phyloP scores from a whole-genome alignment of 2,329 filamentous ascomycete genomes.

The Botrytis tulipae region DNA sequence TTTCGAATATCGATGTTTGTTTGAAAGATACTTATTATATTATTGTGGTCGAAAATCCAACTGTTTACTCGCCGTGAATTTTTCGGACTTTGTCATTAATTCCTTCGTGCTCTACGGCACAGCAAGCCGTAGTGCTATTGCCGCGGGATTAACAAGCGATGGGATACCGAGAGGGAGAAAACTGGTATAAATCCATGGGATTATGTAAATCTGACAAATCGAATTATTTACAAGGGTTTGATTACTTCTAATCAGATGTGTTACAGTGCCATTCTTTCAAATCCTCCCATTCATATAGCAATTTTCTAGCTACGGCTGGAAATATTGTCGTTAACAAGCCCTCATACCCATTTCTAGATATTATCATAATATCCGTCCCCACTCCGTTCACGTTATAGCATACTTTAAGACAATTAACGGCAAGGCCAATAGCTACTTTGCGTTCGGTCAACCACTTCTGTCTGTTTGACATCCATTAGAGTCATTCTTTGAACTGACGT shows the following conservation, averaged over 20 bases:
- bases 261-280: too few relatives aligned
- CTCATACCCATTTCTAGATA: neutral
- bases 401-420: neutral
- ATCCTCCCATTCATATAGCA: neutral
- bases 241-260: neutral
- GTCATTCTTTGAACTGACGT: neutral
- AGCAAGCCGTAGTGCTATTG: neutral
- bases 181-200: neutral
- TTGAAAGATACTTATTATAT: neutral
- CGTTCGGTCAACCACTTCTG: neutral
- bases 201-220: neutral
- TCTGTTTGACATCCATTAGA: neutral
- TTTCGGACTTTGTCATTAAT: neutral
- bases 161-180: neutral
- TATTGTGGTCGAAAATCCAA: fast-evolving
- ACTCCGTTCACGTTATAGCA: neutral
- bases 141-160: neutral
- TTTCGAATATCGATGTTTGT: neutral
- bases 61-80: neutral
- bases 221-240: too few relatives aligned
- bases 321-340: neutral
- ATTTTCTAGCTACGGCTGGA: neutral
- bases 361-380: neutral
- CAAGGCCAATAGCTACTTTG: neutral
- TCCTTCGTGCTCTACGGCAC: neutral